Percentiles rank a stretch among this genome's conserved stretches.
Conservation (phyloP, 2,329 filamentous ascomycete species). For the Sphaerulina vaccinii region DNA sequence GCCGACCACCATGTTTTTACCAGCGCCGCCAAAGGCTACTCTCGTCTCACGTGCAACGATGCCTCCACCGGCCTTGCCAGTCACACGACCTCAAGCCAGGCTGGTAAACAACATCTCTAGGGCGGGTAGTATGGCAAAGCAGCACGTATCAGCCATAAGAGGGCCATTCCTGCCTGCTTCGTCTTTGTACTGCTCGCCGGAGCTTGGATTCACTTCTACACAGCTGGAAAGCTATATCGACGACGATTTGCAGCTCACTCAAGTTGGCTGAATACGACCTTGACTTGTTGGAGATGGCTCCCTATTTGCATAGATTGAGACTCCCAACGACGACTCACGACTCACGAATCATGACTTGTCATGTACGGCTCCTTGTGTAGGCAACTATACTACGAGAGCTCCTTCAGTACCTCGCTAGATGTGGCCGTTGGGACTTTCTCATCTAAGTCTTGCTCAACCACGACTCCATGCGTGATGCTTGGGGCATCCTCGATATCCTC, state of each 20-base stretch:
- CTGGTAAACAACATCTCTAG: neutral
- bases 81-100: slow-evolving; percentile 1
- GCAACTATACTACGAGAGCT: neutral
- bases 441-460: neutral
- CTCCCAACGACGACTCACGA: no score
- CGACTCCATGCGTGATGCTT: neutral
- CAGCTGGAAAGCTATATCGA: slow-evolving; percentile 38
- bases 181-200: slow-evolving; percentile 23
- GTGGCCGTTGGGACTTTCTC: neutral
- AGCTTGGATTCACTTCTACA: slow-evolving; percentile 32
- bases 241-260: slow-evolving; percentile 39
- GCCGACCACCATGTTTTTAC: neutral
- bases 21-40: neutral
- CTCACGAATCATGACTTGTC: no score
- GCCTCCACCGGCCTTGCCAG: slow-evolving; percentile 22
- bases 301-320: no score
- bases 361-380: no score
- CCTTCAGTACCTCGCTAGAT: neutral
- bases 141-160: slow-evolving; percentile 14
- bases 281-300: neutral
- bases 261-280: slow-evolving; percentile 17
- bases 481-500: slow-evolving; percentile 3
- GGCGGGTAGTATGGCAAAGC: neutral
- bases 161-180: slow-evolving; percentile 24
- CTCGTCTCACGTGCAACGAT: slow-evolving; percentile 4